Conservation (phyloP, 345 rosid species). For the Salix viminalis region DNA sequence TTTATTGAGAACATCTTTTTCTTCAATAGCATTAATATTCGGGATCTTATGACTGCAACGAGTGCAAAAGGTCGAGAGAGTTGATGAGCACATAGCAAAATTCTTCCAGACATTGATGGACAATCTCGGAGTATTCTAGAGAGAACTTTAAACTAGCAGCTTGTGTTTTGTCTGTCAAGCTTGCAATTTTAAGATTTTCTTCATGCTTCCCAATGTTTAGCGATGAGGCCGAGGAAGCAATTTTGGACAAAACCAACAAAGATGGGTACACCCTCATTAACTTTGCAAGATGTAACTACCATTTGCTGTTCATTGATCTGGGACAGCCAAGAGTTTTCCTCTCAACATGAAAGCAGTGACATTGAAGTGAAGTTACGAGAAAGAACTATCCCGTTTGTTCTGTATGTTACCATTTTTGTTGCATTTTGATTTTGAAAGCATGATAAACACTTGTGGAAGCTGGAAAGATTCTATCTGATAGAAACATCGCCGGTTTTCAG, state of each 20-base stretch:
- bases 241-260: background rate
- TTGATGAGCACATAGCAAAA: slow-evolving; percentile 20
- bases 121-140: background rate
- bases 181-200: background rate
- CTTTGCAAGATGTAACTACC: background rate
- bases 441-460: background rate
- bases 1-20: background rate
- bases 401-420: background rate
- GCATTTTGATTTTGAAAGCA: background rate
- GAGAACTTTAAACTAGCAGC: background rate
- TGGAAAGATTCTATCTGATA: background rate
- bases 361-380: background rate
- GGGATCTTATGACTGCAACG: slow-evolving; percentile 33
- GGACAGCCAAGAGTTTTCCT: background rate
- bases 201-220: background rate
- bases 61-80: slow-evolving; percentile 36
- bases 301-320: background rate
- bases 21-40: background rate
- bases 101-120: background rate
- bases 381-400: background rate
- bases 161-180: background rate
- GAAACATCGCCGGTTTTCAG: too few relatives aligned
- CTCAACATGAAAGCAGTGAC: background rate
- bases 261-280: background rate
- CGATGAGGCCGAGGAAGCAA: background rate